Conservation (phyloP, 345 rosid species). For the Camelina laxa region DNA sequence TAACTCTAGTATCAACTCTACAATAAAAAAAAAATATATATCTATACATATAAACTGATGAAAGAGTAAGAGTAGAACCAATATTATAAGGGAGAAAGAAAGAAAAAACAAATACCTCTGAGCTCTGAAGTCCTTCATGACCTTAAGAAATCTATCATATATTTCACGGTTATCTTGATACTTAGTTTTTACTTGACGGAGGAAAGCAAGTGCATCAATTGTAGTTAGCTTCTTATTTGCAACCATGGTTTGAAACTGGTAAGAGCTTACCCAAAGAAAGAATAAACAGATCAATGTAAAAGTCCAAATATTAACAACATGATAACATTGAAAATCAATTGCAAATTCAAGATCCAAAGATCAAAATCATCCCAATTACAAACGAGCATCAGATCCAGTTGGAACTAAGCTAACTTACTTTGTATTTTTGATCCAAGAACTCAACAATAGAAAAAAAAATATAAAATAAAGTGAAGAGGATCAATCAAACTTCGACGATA, state of each 20-base stretch:
- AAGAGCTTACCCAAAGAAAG: conserved; percentile 53
- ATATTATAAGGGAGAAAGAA: background rate
- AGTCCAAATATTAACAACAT: background rate
- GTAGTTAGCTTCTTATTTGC: conserved; percentile 58
- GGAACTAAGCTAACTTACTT: conserved; percentile 2
- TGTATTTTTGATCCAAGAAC: background rate
- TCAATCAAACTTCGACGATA: conserved; percentile 12
- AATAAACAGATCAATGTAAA: conserved; percentile 6
- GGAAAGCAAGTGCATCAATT: conserved; percentile 71
- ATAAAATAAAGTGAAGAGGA: background rate
- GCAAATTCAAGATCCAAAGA: background rate
- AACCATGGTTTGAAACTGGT: conserved; percentile 53
- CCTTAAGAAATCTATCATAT: conserved; percentile 73
- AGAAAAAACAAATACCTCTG: conserved; percentile 51
- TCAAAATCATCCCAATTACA: background rate
- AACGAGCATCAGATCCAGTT: background rate
- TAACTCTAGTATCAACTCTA: conserved; percentile 76
- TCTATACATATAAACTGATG: too few relatives aligned
- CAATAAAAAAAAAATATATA: background rate
- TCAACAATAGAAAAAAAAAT: background rate
- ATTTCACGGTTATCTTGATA: conserved; percentile 70
- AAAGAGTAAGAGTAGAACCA: conserved; percentile 20
- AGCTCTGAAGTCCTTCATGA: conserved; percentile 85
- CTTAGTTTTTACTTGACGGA: conserved; percentile 66
- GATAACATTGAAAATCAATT: conserved; percentile 2